These are phyloP conservation scores for Serendipita sp. DNA, from an alignment of 768 basidiomycete species.

Conservation along the genomic window DNA sequence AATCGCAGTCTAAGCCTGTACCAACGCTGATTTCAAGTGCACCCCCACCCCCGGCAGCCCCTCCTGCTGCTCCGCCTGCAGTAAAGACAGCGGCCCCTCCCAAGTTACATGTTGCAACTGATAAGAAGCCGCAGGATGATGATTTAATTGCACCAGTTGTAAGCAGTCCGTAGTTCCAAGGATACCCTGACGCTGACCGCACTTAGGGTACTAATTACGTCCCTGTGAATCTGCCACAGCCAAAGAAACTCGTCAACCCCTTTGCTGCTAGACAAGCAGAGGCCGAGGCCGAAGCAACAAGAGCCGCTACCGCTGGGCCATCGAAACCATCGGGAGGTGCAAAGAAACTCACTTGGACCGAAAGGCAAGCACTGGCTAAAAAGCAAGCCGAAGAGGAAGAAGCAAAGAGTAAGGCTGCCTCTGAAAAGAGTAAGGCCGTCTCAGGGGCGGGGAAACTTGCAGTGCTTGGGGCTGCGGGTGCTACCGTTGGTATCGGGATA, in stretches of 20 bases:
- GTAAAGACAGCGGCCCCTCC: constrained; percentile 22
- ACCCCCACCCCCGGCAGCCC: constrained; percentile 17
- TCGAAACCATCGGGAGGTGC: constrained; percentile 20
- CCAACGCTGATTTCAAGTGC: constrained; percentile 12
- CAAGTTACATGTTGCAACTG: constrained; percentile 15
- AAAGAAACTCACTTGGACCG: constrained; percentile 86
- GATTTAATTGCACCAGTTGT: constrained; percentile 70
- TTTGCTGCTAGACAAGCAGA: constrained; percentile 42
- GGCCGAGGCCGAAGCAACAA: constrained; percentile 25
- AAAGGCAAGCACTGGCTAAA: constrained; percentile 83
- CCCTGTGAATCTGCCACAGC: constrained; percentile 68
- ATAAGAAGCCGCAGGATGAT: constrained; percentile 56
- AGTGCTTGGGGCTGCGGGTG: constrained; percentile 25
- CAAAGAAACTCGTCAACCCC: constrained; percentile 76
- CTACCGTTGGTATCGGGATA: constrained; percentile 13
- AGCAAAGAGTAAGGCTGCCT: constrained; percentile 40
- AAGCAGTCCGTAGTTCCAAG: constrained; percentile 10
- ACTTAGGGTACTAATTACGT: constrained; percentile 65
- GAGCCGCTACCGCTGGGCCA: constrained; percentile 3
- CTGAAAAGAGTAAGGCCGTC: constrained; percentile 11
- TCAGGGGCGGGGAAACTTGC: constrained; percentile 7
- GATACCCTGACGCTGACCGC: not conserved
- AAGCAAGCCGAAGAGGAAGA: constrained; percentile 71
- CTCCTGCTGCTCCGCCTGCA: constrained; percentile 22
- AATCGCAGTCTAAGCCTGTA: no score